Conservation (phyloP, 371 early-diverging fungal species). For the Syncephalastrum monosporum region DNA sequence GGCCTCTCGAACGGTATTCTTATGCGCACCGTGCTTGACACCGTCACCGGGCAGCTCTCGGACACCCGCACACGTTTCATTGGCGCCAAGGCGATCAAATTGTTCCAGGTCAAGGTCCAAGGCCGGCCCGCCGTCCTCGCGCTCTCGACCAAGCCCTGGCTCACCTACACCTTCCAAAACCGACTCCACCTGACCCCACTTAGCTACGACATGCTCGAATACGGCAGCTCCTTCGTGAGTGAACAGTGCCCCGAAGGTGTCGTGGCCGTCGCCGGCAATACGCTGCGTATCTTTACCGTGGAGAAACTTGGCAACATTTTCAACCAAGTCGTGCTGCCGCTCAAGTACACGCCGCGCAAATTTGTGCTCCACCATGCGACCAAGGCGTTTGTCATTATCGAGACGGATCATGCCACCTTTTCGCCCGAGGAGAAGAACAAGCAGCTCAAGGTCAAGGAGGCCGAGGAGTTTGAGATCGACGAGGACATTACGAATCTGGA, state of each 20-base stretch:
- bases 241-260: constrained; percentile 90
- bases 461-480: constrained; percentile 54
- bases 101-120: constrained; percentile 69
- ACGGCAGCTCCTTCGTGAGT: constrained; percentile 83
- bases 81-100: constrained; percentile 82
- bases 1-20: constrained; percentile 91
- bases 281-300: constrained; percentile 81
- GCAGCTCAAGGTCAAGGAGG: constrained; percentile 54
- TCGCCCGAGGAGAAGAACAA: constrained; percentile 64
- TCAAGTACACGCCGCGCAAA: constrained; percentile 88
- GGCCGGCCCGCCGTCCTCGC: constrained; percentile 80
- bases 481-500: constrained; percentile 47
- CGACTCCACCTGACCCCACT: constrained; percentile 57
- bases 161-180: constrained; percentile 80
- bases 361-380: constrained; percentile 72
- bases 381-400: constrained; percentile 85
- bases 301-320: constrained; percentile 84
- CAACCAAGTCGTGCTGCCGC: constrained; percentile 81
- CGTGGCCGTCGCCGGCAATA: constrained; percentile 86
- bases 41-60: constrained; percentile 78
- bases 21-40: constrained; percentile 85
- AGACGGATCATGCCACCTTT: constrained; percentile 81
- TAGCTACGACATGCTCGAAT: constrained; percentile 78
- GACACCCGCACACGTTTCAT: constrained; percentile 89
- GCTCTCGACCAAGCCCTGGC: constrained; percentile 87